Evolutionary conservation across 2,329 filamentous ascomycete genomes (phyloP).

Genomic region (Chrysoporthe cubensis): DNA sequence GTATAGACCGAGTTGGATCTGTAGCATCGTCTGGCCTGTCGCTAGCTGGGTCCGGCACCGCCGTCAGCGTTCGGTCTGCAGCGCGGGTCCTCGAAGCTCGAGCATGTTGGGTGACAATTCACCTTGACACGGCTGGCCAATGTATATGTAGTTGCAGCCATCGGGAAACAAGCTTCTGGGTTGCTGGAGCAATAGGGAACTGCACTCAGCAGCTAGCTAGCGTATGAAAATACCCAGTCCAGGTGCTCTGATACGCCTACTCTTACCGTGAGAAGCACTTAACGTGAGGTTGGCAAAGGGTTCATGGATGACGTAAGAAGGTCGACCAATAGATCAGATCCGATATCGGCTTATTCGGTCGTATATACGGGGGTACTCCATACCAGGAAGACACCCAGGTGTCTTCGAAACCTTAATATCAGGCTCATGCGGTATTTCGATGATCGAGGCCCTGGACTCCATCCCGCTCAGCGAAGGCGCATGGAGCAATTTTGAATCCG

Average conservation of each 20-base stretch:
- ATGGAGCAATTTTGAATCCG: too few relatives aligned
- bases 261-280: not conserved
- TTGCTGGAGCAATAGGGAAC: not conserved
- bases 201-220: not conserved
- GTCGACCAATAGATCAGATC: not conserved
- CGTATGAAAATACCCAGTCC: not conserved
- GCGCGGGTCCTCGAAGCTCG: not conserved
- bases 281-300: conserved; percentile 6
- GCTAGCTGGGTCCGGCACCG: conserved; percentile 49
- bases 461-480: too few relatives aligned
- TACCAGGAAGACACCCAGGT: not conserved
- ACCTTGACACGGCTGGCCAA: conserved; percentile 28
- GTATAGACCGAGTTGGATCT: conserved; percentile 76
- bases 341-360: conserved; percentile 22
- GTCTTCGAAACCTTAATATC: too few relatives aligned
- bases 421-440: too few relatives aligned
- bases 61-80: conserved; percentile 25
- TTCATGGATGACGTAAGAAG: conserved; percentile 24
- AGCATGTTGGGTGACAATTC: conserved; percentile 21
- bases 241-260: not conserved
- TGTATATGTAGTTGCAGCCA: conserved; percentile 25
- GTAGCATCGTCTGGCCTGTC: conserved; percentile 70
- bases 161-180: not conserved
- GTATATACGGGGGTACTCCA: not conserved
- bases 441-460: too few relatives aligned